Percentiles rank a stretch among this genome's conserved stretches.
These are phyloP conservation scores for Xylariaceae sp. DNA, from an alignment of 2,329 filamentous ascomycete genomes.

Conservation along the genomic window DNA sequence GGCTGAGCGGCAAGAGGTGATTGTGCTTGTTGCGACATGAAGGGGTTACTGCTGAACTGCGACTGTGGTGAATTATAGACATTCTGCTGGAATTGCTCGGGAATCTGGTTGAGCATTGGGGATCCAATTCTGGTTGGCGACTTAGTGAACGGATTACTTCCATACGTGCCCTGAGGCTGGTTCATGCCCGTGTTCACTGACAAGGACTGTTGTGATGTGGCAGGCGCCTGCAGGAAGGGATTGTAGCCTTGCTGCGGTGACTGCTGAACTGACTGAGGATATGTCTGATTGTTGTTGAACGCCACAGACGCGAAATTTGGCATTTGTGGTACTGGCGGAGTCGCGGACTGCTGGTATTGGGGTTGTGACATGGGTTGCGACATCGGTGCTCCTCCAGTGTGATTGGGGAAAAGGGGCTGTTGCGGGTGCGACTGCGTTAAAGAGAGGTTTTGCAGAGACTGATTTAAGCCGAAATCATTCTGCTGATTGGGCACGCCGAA, in stretches of 20 bases:
- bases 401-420: slow-evolving; percentile 67
- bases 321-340: slow-evolving; percentile 42
- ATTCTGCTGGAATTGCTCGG: slow-evolving; percentile 36
- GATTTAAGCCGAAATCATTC: slow-evolving; percentile 49
- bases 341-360: slow-evolving; percentile 43
- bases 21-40: slow-evolving; percentile 31
- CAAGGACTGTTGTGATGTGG: slow-evolving; percentile 29
- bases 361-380: slow-evolving; percentile 41
- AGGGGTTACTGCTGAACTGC: slow-evolving; percentile 34
- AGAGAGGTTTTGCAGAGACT: slow-evolving; percentile 74
- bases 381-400: slow-evolving; percentile 61
- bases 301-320: slow-evolving; percentile 39
- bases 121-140: slow-evolving; percentile 32
- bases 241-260: slow-evolving; percentile 46
- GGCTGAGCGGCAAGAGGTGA: slow-evolving; percentile 20
- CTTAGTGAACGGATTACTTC: slow-evolving; percentile 31
- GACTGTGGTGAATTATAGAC: slow-evolving; percentile 31
- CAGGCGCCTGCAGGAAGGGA: slow-evolving; percentile 45
- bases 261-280: slow-evolving; percentile 38
- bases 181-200: slow-evolving; percentile 29
- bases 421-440: slow-evolving; percentile 52
- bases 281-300: slow-evolving; percentile 45
- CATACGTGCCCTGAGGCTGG: slow-evolving; percentile 27
- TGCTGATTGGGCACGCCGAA: slow-evolving; percentile 56
- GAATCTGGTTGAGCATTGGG: slow-evolving; percentile 34